Conservation (phyloP, 2,329 filamentous ascomycete genomes). For the Clonostachys sp. region DNA sequence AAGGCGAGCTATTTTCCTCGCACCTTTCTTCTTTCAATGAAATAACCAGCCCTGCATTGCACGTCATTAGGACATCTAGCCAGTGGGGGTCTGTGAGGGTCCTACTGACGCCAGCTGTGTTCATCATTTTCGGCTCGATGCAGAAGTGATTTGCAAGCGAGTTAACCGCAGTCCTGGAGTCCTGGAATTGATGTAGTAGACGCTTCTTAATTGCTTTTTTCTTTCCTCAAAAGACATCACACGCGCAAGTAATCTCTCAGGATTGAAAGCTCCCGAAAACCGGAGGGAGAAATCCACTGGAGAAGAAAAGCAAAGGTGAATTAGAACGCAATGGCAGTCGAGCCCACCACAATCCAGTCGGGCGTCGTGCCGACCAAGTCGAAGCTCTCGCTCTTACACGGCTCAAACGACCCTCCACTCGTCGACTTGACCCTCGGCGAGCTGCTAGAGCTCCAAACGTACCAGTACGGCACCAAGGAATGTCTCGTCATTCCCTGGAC, state of each 20-base stretch:
- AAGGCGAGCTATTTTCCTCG: no score
- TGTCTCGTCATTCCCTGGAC: conserved; percentile 75
- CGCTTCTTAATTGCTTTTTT: not conserved
- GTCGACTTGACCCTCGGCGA: conserved; percentile 69
- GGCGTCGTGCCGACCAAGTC: conserved; percentile 20
- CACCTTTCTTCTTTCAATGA: no score
- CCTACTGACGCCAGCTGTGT: no score
- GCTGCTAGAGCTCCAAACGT: conserved; percentile 66
- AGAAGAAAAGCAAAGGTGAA: not conserved
- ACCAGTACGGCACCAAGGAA: conserved; percentile 60
- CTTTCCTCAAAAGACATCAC: no score
- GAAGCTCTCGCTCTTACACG: conserved; percentile 58
- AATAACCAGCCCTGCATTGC: no score
- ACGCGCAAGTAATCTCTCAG: no score
- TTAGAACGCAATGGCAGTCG: conserved; percentile 16
- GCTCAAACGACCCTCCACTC: conserved; percentile 63
- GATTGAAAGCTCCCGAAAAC: no score
- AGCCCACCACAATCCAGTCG: conserved; percentile 17
- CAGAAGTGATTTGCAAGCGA: not conserved
- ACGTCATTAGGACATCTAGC: no score
- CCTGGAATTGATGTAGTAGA: not conserved
- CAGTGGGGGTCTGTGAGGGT: no score
- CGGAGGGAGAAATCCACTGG: no score
- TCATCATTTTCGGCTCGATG: no score
- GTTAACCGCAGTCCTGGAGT: not conserved